Evolutionary conservation across 139 green algal genomes (phyloP).

Genomic region (Desmodesmus armatus): DNA sequence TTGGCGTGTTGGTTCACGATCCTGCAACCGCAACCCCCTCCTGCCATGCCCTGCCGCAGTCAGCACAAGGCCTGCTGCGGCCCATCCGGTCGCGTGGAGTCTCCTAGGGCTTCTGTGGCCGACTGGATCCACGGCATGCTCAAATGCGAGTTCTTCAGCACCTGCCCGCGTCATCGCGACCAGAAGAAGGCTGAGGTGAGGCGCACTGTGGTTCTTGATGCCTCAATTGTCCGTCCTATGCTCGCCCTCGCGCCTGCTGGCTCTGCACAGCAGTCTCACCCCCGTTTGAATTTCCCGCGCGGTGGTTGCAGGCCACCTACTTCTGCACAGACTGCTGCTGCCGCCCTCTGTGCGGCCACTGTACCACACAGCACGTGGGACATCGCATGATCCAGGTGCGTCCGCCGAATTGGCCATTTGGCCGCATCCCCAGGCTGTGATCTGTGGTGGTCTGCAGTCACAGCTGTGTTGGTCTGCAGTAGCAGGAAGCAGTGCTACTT

Average conservation of each 20-base stretch:
- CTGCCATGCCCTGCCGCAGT: too few relatives aligned
- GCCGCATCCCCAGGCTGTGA: neutral
- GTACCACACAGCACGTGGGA: slow-evolving; percentile 52
- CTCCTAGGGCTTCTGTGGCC: too few relatives aligned
- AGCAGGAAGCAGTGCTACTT: neutral
- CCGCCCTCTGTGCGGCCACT: slow-evolving; percentile 60
- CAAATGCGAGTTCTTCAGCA: slow-evolving; percentile 38
- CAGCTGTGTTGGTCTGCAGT: neutral
- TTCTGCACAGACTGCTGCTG: slow-evolving; percentile 60
- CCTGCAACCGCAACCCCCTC: too few relatives aligned
- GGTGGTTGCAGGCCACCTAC: slow-evolving; percentile 56
- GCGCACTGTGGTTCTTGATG: neutral
- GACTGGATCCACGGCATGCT: slow-evolving; percentile 39
- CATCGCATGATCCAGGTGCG: slow-evolving; percentile 62
- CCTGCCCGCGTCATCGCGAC: slow-evolving; percentile 37
- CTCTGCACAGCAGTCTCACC: neutral
- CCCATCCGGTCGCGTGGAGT: too few relatives aligned
- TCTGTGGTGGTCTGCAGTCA: neutral
- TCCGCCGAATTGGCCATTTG: neutral
- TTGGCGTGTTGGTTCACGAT: too few relatives aligned
- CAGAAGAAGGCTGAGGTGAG: slow-evolving; percentile 42
- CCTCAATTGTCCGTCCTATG: neutral
- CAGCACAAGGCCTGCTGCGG: too few relatives aligned
- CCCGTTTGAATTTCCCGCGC: neutral
- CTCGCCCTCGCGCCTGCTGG: neutral